Percentiles rank a stretch among this genome's conserved stretches.
Evolutionary conservation across 495 filamentous ascomycete species (phyloP).

Genomic region (Aspergillus ellipticus): DNA sequence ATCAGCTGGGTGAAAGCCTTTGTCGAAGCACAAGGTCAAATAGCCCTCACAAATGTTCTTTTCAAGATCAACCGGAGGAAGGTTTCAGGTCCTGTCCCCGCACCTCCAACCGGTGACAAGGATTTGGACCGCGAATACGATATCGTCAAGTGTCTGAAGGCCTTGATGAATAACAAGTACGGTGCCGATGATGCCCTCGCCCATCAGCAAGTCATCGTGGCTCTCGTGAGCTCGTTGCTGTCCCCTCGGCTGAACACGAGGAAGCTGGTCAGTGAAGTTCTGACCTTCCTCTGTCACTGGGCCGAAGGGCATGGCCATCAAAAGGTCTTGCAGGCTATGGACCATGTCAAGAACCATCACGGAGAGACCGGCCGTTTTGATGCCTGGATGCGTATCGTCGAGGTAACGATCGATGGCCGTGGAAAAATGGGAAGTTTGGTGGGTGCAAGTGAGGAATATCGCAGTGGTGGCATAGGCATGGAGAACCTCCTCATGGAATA

Average conservation of each 20-base stretch:
- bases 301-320: constrained; percentile 88
- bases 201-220: constrained; percentile 85
- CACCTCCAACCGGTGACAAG: constrained; percentile 67
- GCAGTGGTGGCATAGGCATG: constrained; percentile 96
- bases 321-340: constrained; percentile 90
- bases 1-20: constrained; percentile 96
- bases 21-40: constrained; percentile 95
- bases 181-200: constrained; percentile 94
- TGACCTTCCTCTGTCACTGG: constrained; percentile 98
- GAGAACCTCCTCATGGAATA: constrained; percentile 99
- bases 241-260: constrained; percentile 87
- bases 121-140: constrained; percentile 95
- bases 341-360: constrained; percentile 83
- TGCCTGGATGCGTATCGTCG: constrained; percentile 97
- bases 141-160: constrained; percentile 95
- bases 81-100: constrained; percentile 65
- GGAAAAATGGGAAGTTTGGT: constrained; percentile 98
- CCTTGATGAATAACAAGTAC: constrained; percentile 98
- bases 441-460: constrained; percentile 93
- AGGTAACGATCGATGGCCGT: constrained; percentile 93
- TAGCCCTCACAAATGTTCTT: constrained; percentile 91
- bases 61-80: constrained; percentile 87
- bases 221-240: constrained; percentile 80
- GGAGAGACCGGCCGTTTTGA: constrained; percentile 96
- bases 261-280: constrained; percentile 92